phyloP scores from a whole-genome alignment of 2,329 filamentous ascomycete genomes.

The Plenodomus tracheiphilus region DNA sequence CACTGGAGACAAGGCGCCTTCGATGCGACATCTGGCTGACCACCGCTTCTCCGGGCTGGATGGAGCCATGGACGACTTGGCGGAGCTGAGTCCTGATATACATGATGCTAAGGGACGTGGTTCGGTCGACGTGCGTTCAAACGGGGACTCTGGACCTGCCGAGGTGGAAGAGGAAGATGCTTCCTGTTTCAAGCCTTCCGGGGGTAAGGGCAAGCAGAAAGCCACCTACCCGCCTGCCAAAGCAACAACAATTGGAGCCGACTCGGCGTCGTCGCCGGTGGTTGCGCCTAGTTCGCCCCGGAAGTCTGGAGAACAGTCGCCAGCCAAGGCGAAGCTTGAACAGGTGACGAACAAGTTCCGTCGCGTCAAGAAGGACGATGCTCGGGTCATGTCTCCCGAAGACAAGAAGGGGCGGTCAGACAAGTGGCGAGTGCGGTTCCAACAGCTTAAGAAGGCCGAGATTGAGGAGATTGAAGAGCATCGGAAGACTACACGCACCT shows the following conservation, averaged over 20 bases:
- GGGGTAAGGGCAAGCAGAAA: conserved; percentile 40
- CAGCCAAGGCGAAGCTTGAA: conserved; percentile 52
- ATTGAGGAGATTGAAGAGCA: conserved; percentile 33
- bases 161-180: conserved; percentile 27
- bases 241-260: conserved; percentile 12
- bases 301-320: conserved; percentile 45
- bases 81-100: conserved; percentile 31
- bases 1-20: conserved; percentile 7
- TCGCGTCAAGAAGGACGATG: conserved; percentile 44
- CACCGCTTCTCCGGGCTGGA: conserved; percentile 40
- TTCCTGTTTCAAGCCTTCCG: conserved; percentile 37
- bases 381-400: conserved; percentile 40
- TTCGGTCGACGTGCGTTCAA: conserved; percentile 8
- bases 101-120: conserved; percentile 13
- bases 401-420: conserved; percentile 41
- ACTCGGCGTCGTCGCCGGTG: conserved; percentile 26
- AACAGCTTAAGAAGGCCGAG: conserved; percentile 36
- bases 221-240: conserved; percentile 28
- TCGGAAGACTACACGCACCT: conserved; percentile 11
- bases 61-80: conserved; percentile 45
- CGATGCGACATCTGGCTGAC: conserved; percentile 24
- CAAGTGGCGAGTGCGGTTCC: conserved; percentile 44
- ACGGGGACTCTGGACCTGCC: conserved; percentile 1
- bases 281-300: conserved; percentile 36
- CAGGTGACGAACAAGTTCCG: conserved; percentile 51